Evolutionary conservation across 2,329 filamentous ascomycete species (phyloP).

Genomic region (Pestalotiopsis sp.): DNA sequence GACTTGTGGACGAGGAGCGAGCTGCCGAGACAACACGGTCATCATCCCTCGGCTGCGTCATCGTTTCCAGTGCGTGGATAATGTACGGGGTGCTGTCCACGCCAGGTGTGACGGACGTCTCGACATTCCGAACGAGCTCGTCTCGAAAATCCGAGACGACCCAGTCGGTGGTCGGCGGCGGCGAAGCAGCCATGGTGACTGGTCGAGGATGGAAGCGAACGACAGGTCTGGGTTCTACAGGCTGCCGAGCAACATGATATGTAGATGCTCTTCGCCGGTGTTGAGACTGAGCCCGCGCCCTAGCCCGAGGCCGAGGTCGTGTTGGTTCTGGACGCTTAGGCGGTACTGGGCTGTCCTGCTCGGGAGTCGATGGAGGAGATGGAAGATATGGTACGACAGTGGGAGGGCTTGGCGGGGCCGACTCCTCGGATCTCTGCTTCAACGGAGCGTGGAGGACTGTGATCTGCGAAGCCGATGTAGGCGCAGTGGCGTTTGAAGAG

Average conservation of each 20-base stretch:
- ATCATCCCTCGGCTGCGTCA: slow-evolving; percentile 74
- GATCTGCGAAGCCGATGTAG: slow-evolving; percentile 27
- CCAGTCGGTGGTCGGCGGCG: slow-evolving; percentile 20
- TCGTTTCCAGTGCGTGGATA: slow-evolving; percentile 84
- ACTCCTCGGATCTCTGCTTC: not conserved
- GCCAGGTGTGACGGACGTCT: slow-evolving; percentile 68
- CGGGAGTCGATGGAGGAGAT: slow-evolving; percentile 41
- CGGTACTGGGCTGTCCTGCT: slow-evolving; percentile 49
- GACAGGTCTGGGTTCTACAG: slow-evolving; percentile 22
- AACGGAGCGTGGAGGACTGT: slow-evolving; percentile 26
- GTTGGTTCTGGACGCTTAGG: slow-evolving; percentile 31
- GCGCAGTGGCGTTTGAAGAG: slow-evolving; percentile 21
- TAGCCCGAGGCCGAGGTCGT: not conserved
- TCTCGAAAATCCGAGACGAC: slow-evolving; percentile 47
- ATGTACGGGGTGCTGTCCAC: slow-evolving; percentile 87
- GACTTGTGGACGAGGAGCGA: slow-evolving; percentile 20
- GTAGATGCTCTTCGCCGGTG: slow-evolving; percentile 29
- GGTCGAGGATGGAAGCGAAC: slow-evolving; percentile 43
- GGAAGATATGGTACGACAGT: slow-evolving; percentile 38
- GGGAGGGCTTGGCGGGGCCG: slow-evolving; percentile 36
- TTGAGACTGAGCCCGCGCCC: slow-evolving; percentile 11
- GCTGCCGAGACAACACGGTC: slow-evolving; percentile 37
- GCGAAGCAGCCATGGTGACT: slow-evolving; percentile 36
- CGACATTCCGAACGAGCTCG: slow-evolving; percentile 49
- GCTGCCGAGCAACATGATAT: slow-evolving; percentile 23